Percentiles rank a stretch among this genome's conserved stretches.
phyloP scores from a whole-genome alignment of 2,329 filamentous ascomycete genomes.

The Colletotrichum liriopes region DNA sequence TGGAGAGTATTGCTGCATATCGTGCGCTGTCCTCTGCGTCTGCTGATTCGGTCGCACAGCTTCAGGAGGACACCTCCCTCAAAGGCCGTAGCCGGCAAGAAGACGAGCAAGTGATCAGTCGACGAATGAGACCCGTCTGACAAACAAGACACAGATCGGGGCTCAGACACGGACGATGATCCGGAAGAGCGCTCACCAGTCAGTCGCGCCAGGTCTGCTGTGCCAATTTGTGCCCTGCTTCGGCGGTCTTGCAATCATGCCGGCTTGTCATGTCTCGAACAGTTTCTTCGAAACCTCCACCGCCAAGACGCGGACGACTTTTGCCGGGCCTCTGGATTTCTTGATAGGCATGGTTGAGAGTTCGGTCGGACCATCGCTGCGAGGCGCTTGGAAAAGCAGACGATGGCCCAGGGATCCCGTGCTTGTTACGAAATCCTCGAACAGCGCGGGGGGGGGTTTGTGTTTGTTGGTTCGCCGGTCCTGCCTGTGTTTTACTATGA shows the following conservation, averaged over 20 bases:
- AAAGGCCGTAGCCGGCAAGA: neutral
- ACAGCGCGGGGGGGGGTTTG: neutral
- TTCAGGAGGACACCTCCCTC: neutral
- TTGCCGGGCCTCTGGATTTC: constrained; percentile 7
- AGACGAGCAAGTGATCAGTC: neutral
- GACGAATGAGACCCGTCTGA: neutral
- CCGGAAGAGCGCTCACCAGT: neutral
- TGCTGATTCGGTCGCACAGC: neutral
- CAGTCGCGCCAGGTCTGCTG: neutral
- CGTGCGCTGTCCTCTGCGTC: neutral
- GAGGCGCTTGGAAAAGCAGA: neutral
- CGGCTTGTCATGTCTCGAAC: constrained; percentile 30
- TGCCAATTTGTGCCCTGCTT: constrained; percentile 15
- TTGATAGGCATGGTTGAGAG: neutral
- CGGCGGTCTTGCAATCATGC: constrained; percentile 20
- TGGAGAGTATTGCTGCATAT: neutral
- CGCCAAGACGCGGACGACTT: constrained; percentile 10
- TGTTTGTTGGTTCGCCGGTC: neutral
- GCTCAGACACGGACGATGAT: constrained; percentile 11
- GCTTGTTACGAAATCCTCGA: neutral
- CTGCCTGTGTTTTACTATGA: neutral
- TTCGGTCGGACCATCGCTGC: neutral
- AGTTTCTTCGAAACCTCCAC: constrained; percentile 14
- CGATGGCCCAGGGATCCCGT: neutral
- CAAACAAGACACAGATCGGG: constrained; percentile 1